These are phyloP conservation scores for Exophiala oligosperma DNA, from an alignment of 2,329 filamentous ascomycete genomes.

Conservation along the genomic window DNA sequence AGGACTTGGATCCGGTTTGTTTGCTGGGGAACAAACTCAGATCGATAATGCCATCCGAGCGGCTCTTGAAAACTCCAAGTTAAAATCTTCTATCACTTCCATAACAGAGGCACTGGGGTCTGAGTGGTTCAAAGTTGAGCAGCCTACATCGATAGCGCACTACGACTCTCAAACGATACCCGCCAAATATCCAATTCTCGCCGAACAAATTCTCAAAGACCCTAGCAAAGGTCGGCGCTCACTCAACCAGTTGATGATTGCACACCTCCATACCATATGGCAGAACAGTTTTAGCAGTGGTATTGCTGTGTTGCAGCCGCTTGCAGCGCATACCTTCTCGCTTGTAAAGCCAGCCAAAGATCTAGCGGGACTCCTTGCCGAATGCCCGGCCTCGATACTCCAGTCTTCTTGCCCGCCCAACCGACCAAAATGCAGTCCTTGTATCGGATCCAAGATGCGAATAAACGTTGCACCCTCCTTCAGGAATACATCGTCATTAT, in stretches of 20 bases:
- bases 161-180: slow-evolving; percentile 68
- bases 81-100: slow-evolving; percentile 56
- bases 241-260: slow-evolving; percentile 75
- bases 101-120: slow-evolving; percentile 63
- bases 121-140: slow-evolving; percentile 65
- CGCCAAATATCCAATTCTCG: slow-evolving; percentile 66
- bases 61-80: slow-evolving; percentile 56
- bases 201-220: slow-evolving; percentile 59
- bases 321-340: slow-evolving; percentile 71
- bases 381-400: slow-evolving; percentile 72
- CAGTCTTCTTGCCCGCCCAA: slow-evolving; percentile 84
- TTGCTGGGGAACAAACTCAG: slow-evolving; percentile 66
- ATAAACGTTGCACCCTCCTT: slow-evolving; percentile 68
- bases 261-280: slow-evolving; percentile 83
- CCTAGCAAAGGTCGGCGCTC: slow-evolving; percentile 62
- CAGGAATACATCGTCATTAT: slow-evolving; percentile 69
- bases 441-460: slow-evolving; percentile 64
- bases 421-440: slow-evolving; percentile 69
- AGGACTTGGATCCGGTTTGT: slow-evolving; percentile 68
- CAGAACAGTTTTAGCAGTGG: slow-evolving; percentile 75
- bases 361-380: slow-evolving; percentile 72
- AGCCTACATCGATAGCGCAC: slow-evolving; percentile 70
- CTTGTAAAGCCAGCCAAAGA: slow-evolving; percentile 69
- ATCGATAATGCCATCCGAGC: slow-evolving; percentile 64
- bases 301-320: slow-evolving; percentile 78